Percentiles rank a stretch among this genome's conserved stretches.
phyloP scores from a whole-genome alignment of 2,329 filamentous ascomycete species.

The Alternaria incomplexa region DNA sequence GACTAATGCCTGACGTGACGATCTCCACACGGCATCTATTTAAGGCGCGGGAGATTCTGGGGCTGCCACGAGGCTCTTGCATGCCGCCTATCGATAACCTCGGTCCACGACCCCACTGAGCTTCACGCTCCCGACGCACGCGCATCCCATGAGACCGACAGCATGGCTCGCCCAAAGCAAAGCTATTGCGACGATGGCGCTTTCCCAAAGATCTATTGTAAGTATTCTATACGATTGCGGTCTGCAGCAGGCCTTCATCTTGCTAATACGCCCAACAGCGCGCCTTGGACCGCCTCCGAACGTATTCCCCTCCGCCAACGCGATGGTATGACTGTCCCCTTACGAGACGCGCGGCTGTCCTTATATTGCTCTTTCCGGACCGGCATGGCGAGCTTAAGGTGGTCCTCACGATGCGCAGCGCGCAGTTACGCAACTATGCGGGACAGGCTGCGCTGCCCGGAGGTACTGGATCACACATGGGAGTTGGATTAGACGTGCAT shows the following conservation, averaged over 20 bases:
- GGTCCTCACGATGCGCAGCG: slow-evolving; percentile 67
- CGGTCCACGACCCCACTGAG: slow-evolving; percentile 32
- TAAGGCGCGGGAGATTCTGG: slow-evolving; percentile 1
- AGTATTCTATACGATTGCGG: not conserved
- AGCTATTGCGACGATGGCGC: slow-evolving; percentile 35
- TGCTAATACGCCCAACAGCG: slow-evolving; percentile 33
- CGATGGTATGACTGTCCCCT: slow-evolving; percentile 63
- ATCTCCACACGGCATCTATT: not conserved
- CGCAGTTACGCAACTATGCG: slow-evolving; percentile 63
- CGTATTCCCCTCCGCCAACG: slow-evolving; percentile 63
- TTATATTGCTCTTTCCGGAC: slow-evolving; percentile 89
- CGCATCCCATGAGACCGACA: slow-evolving; percentile 29
- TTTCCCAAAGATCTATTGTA: slow-evolving; percentile 41
- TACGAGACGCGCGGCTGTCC: slow-evolving; percentile 78
- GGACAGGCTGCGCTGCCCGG: slow-evolving; percentile 88
- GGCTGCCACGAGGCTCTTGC: slow-evolving; percentile 6
- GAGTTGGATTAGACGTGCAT: not conserved
- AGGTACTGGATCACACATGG: slow-evolving; percentile 57
- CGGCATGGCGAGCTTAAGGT: slow-evolving; percentile 75
- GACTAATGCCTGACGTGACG: not conserved
- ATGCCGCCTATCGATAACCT: slow-evolving; percentile 27
- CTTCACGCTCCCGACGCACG: slow-evolving; percentile 4
- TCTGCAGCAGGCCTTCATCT: not conserved
- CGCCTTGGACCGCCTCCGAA: slow-evolving; percentile 63
- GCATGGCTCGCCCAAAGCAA: slow-evolving; percentile 41